phyloP scores from a whole-genome alignment of 805 yeast genomes.

The Lipomyces lipofer region DNA sequence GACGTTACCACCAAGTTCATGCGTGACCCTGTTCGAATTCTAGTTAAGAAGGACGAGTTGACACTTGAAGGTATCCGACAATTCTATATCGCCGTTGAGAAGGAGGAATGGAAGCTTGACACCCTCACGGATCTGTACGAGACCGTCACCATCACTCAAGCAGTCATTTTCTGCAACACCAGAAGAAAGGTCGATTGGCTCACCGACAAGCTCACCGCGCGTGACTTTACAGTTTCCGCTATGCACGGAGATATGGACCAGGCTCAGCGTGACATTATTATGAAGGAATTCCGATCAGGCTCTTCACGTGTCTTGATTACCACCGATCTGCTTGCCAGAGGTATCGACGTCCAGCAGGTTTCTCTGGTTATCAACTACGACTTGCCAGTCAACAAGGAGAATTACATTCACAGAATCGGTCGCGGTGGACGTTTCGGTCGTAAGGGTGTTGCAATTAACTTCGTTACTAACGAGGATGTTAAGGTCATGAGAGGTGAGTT shows the following conservation, averaged over 20 bases:
- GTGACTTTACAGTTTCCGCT: conserved; percentile 88
- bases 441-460: conserved; percentile 96
- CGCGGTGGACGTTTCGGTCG: conserved; percentile 98
- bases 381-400: conserved; percentile 87
- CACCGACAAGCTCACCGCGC: conserved; percentile 70
- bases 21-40: conserved; percentile 88
- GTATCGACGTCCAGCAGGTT: conserved; percentile 98
- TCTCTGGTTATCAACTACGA: conserved; percentile 95
- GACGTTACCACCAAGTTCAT: conserved; percentile 91
- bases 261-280: conserved; percentile 88
- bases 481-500: conserved; percentile 61
- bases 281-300: conserved; percentile 95
- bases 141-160: conserved; percentile 92
- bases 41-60: conserved; percentile 92
- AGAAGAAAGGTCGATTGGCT: conserved; percentile 92
- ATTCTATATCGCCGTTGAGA: conserved; percentile 84
- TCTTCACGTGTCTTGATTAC: conserved; percentile 90
- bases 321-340: conserved; percentile 97
- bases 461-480: conserved; percentile 78
- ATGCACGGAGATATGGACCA: conserved; percentile 98
- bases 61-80: conserved; percentile 94
- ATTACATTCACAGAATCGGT: conserved; percentile 96
- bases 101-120: conserved; percentile 93
- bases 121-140: conserved; percentile 93
- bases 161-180: conserved; percentile 97